These are phyloP conservation scores for Geotrichum carabidarum DNA, from an alignment of 1,139 yeast species.

Conservation along the genomic window DNA sequence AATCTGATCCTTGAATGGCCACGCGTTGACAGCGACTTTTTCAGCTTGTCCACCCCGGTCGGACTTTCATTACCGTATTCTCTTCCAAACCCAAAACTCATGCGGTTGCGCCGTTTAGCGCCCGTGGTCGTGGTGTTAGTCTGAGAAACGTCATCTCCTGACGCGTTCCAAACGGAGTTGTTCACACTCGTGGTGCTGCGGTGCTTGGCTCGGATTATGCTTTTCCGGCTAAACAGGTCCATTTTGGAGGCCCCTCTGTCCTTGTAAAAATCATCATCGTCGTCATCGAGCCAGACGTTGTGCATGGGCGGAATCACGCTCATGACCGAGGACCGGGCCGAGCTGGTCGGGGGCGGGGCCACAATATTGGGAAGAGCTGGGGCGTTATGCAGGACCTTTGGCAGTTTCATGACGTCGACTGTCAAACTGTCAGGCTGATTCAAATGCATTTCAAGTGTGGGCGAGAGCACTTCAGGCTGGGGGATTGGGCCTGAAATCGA, in stretches of 20 bases:
- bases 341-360: neutral
- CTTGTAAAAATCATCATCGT: conserved; percentile 14
- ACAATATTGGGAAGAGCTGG: neutral
- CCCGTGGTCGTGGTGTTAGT: neutral
- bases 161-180: neutral
- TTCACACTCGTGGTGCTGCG: conserved; percentile 7
- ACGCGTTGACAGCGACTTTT: neutral
- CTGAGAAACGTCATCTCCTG: neutral
- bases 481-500: neutral
- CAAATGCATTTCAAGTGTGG: neutral
- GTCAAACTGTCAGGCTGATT: conserved; percentile 6
- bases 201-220: conserved; percentile 3
- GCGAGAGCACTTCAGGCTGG: neutral
- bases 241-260: neutral
- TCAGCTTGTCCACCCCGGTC: conserved; percentile 1
- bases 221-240: conserved; percentile 2
- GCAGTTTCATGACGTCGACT: conserved; percentile 17
- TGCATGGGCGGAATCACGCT: conserved; percentile 14
- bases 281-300: conserved; percentile 19
- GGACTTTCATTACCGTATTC: neutral
- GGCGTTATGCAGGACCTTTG: conserved; percentile 4
- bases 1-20: neutral
- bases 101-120: conserved; percentile 4
- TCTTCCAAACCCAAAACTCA: conserved; percentile 1
- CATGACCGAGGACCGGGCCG: conserved; percentile 10